These are phyloP conservation scores for Phytophthora podocarpi DNA, from an alignment of 352 stramenopile genomes.

Conservation along the genomic window DNA sequence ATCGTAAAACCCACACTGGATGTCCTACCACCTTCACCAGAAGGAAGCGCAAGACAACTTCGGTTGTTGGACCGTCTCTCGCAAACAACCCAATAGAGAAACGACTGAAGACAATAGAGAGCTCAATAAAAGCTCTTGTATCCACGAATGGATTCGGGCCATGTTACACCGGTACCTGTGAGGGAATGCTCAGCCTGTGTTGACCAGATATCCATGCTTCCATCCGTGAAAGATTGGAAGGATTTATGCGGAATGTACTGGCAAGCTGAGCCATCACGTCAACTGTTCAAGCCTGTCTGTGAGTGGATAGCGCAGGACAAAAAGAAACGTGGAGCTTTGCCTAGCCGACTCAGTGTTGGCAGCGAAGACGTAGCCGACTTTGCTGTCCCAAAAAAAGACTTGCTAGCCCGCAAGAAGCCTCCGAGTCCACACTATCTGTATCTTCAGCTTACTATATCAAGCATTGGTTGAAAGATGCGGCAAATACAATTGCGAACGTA, in stretches of 20 bases:
- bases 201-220: background rate
- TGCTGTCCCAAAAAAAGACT: too few relatives aligned
- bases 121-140: background rate
- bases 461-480: too few relatives aligned
- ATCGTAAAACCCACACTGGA: background rate
- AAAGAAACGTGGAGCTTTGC: too few relatives aligned
- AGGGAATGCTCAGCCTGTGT: too few relatives aligned
- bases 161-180: too few relatives aligned
- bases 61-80: background rate
- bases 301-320: too few relatives aligned
- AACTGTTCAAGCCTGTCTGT: slow-evolving; percentile 14
- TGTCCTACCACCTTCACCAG: slow-evolving; percentile 1
- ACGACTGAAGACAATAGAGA: slow-evolving; percentile 1
- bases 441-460: too few relatives aligned
- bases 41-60: background rate
- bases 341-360: too few relatives aligned
- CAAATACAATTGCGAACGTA: background rate
- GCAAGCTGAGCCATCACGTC: slow-evolving; percentile 1
- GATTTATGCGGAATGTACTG: slow-evolving; percentile 6
- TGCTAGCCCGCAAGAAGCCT: too few relatives aligned
- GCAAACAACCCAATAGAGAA: background rate
- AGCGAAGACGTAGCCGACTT: too few relatives aligned
- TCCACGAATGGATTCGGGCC: background rate
- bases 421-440: too few relatives aligned
- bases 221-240: slow-evolving; percentile 1